Evolutionary conservation across 2,329 filamentous ascomycete species (phyloP), one percentile per base, ranked within the genome.

Genomic region (Aspergillus ochraceus): DNA sequence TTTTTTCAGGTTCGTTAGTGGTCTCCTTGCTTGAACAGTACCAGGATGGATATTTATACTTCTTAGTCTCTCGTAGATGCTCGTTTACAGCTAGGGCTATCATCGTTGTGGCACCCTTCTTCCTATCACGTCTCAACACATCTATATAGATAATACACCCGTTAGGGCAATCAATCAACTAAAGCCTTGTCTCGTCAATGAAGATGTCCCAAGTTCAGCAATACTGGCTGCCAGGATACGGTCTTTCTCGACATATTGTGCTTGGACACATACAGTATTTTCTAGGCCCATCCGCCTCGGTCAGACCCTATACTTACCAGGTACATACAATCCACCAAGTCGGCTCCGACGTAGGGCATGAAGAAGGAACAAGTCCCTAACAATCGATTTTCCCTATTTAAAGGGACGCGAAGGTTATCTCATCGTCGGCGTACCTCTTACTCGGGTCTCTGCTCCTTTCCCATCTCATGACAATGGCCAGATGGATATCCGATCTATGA

Each of bases 371-470:
- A 45, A 49, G 30, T 29, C 32, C 68, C 68, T 72, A 70, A 73
- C 66, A 54, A 64, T 58, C 60, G 56, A 53, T 60, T 57, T 62
- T 66, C 53, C 60, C 58, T 56, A 49, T 53, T 36, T 63, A 57
- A 67, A 81, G 78, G 79, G 78, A 49, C 77, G 80, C 59, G 80
- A 82, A 69, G 80, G 80, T 42, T 82, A 81, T 65, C 71, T 82
- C 32, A 78, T 82, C 59, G 72, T 75, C 45, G 80, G 80, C 32
- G 70, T 76, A 54, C 77, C 76, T 59, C 70, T 82, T 57, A 82
- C 80, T 61, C 75, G 79, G 71, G 80, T 81, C 63, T 64, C 54
- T 52, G 46, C 50, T 55, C 53, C 39, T 26, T 29, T 29, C 26
- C 26, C 8, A 29, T 39, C 54, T 39, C 50, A 36, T 42, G 19